phyloP scores from a whole-genome alignment of 2,329 filamentous ascomycete genomes.

The Trichophyton verrucosum region DNA sequence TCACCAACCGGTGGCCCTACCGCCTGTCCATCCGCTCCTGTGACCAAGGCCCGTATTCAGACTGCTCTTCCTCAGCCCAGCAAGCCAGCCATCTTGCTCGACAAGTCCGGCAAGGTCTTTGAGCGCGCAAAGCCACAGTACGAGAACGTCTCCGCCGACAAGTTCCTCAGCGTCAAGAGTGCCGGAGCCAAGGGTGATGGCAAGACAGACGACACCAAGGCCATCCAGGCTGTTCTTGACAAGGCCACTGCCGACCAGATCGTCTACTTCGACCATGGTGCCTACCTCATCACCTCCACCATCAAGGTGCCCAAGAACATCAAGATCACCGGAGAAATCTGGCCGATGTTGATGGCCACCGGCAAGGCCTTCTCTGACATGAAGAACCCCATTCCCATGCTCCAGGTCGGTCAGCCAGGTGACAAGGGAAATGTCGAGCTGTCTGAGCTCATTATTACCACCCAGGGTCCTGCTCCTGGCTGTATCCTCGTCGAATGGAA shows the following conservation, averaged over 20 bases:
- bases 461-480: constrained; percentile 68
- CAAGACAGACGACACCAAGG: constrained; percentile 69
- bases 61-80: constrained; percentile 41
- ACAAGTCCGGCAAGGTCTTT: constrained; percentile 56
- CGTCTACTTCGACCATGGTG: constrained; percentile 53
- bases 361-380: constrained; percentile 62
- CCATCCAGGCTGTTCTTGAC: constrained; percentile 68
- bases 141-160: constrained; percentile 49
- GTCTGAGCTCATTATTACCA: constrained; percentile 74
- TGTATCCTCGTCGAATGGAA: constrained; percentile 92
- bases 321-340: constrained; percentile 82
- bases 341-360: constrained; percentile 76
- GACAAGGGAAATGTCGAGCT: constrained; percentile 76
- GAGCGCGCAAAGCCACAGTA: constrained; percentile 87
- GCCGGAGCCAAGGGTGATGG: constrained; percentile 82
- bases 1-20: constrained; percentile 6
- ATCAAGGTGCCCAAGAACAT: constrained; percentile 57
- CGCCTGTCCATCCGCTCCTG: constrained; percentile 20
- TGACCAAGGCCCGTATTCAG: constrained; percentile 43
- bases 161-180: constrained; percentile 72
- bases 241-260: constrained; percentile 46
- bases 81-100: constrained; percentile 57
- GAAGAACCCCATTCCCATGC: constrained; percentile 66
- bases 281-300: constrained; percentile 49
- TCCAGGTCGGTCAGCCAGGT: constrained; percentile 67